A percentile compares a stretch with the other conserved stretches of the same genome.
Conservation (phyloP, 805 yeast species). For the Saccharomyces eubayanus region DNA sequence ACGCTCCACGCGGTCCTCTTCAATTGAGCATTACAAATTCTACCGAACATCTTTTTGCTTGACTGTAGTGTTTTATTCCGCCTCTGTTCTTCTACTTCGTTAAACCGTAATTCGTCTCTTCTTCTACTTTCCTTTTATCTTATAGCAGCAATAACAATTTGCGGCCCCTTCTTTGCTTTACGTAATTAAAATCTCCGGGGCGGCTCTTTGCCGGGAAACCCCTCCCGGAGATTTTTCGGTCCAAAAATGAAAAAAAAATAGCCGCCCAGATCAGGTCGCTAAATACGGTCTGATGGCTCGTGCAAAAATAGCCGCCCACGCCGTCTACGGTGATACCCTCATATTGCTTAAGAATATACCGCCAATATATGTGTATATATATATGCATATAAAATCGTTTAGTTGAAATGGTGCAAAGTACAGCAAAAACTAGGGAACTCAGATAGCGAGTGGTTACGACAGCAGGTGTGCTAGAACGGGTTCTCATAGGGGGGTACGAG, state of each 20-base stretch:
- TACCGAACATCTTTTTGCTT: not conserved
- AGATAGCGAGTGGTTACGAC: too few species aligned
- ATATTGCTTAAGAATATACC: not conserved
- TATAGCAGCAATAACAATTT: not conserved
- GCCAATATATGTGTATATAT: too few species aligned
- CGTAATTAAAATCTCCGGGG: not conserved
- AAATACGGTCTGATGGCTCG: not conserved
- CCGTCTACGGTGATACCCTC: not conserved
- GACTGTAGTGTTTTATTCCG: not conserved
- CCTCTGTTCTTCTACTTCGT: not conserved
- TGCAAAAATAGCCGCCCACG: not conserved
- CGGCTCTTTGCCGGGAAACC: not conserved
- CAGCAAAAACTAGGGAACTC: too few species aligned
- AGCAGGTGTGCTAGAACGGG: too few species aligned
- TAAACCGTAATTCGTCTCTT: not conserved
- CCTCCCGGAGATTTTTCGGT: not conserved
- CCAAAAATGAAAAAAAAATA: not conserved
- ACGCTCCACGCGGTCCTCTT: not conserved
- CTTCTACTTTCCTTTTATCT: not conserved
- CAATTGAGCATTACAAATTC: not conserved
- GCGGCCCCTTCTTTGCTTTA: not conserved
- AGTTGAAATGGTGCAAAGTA: too few species aligned
- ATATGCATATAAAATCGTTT: too few species aligned
- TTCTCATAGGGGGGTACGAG: too few species aligned
- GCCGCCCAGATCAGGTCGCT: not conserved